Percentiles rank a stretch among this genome's conserved stretches.
Conservation (phyloP, 768 basidiomycete species). For the Tulasnella sp. region DNA sequence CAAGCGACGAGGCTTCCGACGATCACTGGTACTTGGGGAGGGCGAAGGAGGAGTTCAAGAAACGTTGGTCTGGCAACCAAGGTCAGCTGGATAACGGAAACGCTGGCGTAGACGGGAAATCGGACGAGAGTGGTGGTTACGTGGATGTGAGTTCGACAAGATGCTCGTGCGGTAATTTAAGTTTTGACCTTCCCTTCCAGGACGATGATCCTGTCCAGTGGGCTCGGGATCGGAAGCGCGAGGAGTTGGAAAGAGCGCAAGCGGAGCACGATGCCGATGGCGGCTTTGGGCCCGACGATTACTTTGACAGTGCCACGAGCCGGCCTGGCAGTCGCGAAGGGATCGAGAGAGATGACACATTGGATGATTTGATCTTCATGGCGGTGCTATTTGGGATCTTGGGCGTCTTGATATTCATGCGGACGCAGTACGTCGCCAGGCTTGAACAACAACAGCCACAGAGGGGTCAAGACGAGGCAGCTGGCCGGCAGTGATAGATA, state of each 20-base stretch:
- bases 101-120: constrained; percentile 22
- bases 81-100: constrained; percentile 11
- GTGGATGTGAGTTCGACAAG: constrained; percentile 54
- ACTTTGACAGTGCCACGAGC: constrained; percentile 13
- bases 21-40: constrained; percentile 76
- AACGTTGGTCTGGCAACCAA: constrained; percentile 11
- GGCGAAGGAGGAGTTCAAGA: constrained; percentile 64
- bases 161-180: background rate
- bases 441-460: constrained; percentile 5
- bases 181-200: background rate
- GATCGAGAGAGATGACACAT: constrained; percentile 9
- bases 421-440: constrained; percentile 14
- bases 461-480: background rate
- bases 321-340: constrained; percentile 12
- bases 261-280: constrained; percentile 18
- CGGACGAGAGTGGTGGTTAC: constrained; percentile 40
- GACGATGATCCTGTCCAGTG: constrained; percentile 40
- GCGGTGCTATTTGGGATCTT: constrained; percentile 5
- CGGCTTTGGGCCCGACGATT: constrained; percentile 16
- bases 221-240: constrained; percentile 33
- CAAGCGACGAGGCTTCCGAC: constrained; percentile 38
- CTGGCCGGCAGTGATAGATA: no score
- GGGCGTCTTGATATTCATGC: constrained; percentile 3
- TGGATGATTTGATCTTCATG: constrained; percentile 16
- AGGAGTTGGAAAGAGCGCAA: constrained; percentile 21